phyloP scores from a whole-genome alignment of 1,139 yeast species.

The Kodamaea plutei region DNA sequence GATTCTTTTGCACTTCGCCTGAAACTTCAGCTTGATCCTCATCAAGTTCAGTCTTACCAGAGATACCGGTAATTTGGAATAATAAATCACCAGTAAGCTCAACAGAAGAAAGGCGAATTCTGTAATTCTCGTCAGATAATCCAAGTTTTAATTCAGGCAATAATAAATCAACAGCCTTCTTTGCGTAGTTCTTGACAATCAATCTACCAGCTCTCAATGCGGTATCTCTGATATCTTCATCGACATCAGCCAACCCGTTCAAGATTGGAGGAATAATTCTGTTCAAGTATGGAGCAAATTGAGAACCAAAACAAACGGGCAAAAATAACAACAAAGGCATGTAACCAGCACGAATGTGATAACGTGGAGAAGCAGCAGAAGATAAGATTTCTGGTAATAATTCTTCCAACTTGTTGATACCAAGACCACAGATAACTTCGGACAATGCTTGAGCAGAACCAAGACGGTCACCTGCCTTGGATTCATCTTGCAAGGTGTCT shows the following conservation, averaged over 20 bases:
- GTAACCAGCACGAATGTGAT: constrained; percentile 84
- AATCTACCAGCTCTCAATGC: constrained; percentile 92
- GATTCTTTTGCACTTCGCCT: constrained; percentile 60
- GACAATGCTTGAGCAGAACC: constrained; percentile 98
- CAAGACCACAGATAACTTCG: constrained; percentile 90
- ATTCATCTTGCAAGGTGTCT: constrained; percentile 71
- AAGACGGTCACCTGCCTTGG: constrained; percentile 85
- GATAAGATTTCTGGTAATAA: constrained; percentile 73
- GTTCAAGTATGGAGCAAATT: constrained; percentile 83
- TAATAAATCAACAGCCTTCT: constrained; percentile 86
- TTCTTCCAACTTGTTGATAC: constrained; percentile 82
- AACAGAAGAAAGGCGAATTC: constrained; percentile 90
- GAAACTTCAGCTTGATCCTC: constrained; percentile 59
- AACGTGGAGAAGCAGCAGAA: constrained; percentile 63
- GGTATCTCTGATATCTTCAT: constrained; percentile 83
- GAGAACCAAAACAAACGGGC: constrained; percentile 93
- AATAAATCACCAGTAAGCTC: constrained; percentile 96
- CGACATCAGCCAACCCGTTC: constrained; percentile 84
- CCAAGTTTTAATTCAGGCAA: constrained; percentile 94
- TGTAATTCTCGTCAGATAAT: constrained; percentile 72
- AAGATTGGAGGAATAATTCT: constrained; percentile 87
- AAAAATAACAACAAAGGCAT: constrained; percentile 85
- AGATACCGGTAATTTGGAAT: constrained; percentile 91
- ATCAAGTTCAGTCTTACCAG: constrained; percentile 59
- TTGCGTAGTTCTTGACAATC: constrained; percentile 87